phyloP scores from a whole-genome alignment of 2,329 filamentous ascomycete genomes.

The Fusarium keratoplasticum region DNA sequence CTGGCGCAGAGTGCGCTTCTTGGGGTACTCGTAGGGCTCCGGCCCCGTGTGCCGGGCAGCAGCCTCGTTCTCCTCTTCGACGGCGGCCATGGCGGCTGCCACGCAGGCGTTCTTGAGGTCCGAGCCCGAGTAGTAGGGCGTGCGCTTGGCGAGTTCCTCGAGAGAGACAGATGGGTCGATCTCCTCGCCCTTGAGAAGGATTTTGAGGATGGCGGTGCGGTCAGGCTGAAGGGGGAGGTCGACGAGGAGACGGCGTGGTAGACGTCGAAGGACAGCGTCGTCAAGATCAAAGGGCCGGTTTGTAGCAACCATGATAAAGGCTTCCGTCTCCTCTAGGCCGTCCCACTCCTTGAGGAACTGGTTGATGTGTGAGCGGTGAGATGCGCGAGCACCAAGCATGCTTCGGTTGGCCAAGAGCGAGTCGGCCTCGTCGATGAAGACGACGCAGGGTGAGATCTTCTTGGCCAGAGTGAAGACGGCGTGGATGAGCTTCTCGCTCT shows the following conservation, averaged over 20 bases:
- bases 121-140: conserved; percentile 83
- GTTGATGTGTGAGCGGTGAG: conserved; percentile 91
- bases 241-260: conserved; percentile 78
- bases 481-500: conserved; percentile 95
- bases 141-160: conserved; percentile 71
- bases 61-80: conserved; percentile 75
- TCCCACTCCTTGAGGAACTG: conserved; percentile 98
- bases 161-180: conserved; percentile 72
- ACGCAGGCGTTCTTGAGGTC: conserved; percentile 88
- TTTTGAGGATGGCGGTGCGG: conserved; percentile 74
- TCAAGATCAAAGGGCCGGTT: conserved; percentile 97
- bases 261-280: conserved; percentile 82
- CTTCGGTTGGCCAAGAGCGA: conserved; percentile 86
- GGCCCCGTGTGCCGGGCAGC: conserved; percentile 53
- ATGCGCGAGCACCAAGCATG: conserved; percentile 72
- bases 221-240: conserved; percentile 77
- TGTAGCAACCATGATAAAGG: conserved; percentile 98
- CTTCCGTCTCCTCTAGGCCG: conserved; percentile 82
- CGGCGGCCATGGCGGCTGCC: conserved; percentile 81
- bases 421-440: conserved; percentile 98
- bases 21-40: conserved; percentile 70
- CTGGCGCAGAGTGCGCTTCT: conserved; percentile 63
- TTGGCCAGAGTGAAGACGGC: conserved; percentile 92
- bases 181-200: conserved; percentile 76
- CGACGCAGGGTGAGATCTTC: conserved; percentile 90